Evolutionary conservation across 805 yeast genomes (phyloP), one percentile per base, ranked within the genome.

Genomic region (Cyberlindnera japonica): DNA sequence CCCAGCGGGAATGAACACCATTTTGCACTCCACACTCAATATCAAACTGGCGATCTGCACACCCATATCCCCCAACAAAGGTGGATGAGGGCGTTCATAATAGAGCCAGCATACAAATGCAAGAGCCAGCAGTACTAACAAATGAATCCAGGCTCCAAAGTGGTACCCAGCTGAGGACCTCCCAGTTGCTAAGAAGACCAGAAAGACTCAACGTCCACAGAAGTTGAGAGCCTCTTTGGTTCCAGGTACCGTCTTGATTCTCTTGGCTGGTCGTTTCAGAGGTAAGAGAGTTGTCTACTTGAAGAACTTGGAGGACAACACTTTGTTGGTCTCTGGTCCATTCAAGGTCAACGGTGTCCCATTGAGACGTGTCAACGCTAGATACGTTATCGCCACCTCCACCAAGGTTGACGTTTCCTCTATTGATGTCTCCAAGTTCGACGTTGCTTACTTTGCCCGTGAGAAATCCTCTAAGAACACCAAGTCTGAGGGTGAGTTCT

Each of bases 311-410:
- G 96, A 89, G 76, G 98, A 93, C 82, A 87, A 88, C 88, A 91
- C 97, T 55, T 77, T 91, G 64, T 84, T 91, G 67, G 96, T 91
- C 53, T 75, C 96, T 50, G 99, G 99, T 70, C 99, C 99, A 64
- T 93, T 91, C 95, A 91, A 93, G 82, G 87, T 91, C 65, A 91
- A 91, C 77, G 99, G 99, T 79, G 99, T 91, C 59, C 98, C 99
- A 71, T 80, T 91, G 72, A 89, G 98, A 84, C 87, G 97, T 81
- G 98, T 91, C 61, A 93, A 91, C 72, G 83, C 97, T 62, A 87
- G 96, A 74, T 93, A 91, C 76, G 99, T 93, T 61, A 91, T 91
- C 75, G 98, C 97, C 64, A 91, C 99, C 67, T 88, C 96, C 59
- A 93, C 99, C 74, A 74, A 78, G 70, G 85, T 93, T 63, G 72